A percentile compares a stretch with the other conserved stretches of the same genome.
Conservation (phyloP, 768 basidiomycete species). For the Mycena vitilis region DNA sequence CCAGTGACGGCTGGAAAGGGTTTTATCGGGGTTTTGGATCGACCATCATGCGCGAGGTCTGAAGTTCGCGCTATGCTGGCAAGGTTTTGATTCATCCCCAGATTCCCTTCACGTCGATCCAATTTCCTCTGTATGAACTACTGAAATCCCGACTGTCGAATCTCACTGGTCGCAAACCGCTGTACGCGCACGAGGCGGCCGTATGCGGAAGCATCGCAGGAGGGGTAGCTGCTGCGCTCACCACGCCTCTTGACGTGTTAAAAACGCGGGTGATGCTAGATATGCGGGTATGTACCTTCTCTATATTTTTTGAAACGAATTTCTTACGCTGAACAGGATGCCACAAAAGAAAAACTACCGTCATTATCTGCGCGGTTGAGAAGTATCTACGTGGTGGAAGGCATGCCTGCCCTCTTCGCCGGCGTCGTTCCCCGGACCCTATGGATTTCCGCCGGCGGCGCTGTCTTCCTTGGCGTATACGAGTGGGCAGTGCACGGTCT, state of each 20-base stretch:
- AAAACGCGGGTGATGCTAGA: constrained; percentile 99
- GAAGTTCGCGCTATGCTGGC: constrained; percentile 38
- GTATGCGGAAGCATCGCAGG: constrained; percentile 93
- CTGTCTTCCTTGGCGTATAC: constrained; percentile 97
- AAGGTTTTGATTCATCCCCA: constrained; percentile 48
- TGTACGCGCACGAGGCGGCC: constrained; percentile 83
- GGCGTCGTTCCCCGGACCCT: constrained; percentile 92
- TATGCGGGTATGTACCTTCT: constrained; percentile 65
- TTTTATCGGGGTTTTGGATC: constrained; percentile 91
- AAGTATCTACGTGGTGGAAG: constrained; percentile 80
- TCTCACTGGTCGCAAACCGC: constrained; percentile 61
- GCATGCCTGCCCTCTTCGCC: constrained; percentile 79
- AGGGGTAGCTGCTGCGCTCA: constrained; percentile 87
- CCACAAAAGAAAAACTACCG: constrained; percentile 61
- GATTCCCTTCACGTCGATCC: constrained; percentile 73
- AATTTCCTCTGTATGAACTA: constrained; percentile 86
- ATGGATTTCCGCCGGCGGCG: constrained; percentile 97
- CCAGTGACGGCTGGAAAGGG: constrained; percentile 75
- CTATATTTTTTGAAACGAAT: background rate
- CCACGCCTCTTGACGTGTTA: constrained; percentile 95
- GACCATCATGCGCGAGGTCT: constrained; percentile 78
- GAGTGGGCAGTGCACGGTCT: constrained; percentile 79
- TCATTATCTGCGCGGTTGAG: constrained; percentile 67
- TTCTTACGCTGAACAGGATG: constrained; percentile 50
- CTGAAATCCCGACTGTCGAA: constrained; percentile 67